Evolutionary conservation across 2,329 filamentous ascomycete genomes (phyloP).

Genomic region (Venturia aucupariae): DNA sequence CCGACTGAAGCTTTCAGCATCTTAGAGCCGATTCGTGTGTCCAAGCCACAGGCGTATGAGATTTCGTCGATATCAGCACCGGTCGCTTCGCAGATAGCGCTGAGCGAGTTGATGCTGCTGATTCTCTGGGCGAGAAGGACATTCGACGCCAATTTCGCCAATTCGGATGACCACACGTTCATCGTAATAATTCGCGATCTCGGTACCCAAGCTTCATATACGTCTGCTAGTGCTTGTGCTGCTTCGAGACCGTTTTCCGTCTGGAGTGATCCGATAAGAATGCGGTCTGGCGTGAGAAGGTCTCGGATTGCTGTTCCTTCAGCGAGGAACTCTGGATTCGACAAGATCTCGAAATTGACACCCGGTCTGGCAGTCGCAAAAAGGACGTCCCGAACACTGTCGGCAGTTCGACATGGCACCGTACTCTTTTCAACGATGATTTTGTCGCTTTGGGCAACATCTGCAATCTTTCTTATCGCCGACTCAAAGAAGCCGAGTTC

Average conservation of each 20-base stretch:
- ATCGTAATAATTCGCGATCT: conserved; percentile 57
- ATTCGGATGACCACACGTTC: conserved; percentile 67
- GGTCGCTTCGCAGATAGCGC: conserved; percentile 66
- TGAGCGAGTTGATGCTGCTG: conserved; percentile 70
- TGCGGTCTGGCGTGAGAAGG: conserved; percentile 59
- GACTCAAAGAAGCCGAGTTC: conserved; percentile 65
- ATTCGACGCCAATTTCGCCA: conserved; percentile 70
- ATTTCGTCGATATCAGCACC: conserved; percentile 67
- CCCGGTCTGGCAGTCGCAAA: conserved; percentile 48
- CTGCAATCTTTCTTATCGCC: conserved; percentile 57
- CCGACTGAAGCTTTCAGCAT: conserved; percentile 64
- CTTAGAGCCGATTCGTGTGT: conserved; percentile 60
- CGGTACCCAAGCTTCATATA: conserved; percentile 66
- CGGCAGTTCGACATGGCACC: conserved; percentile 64
- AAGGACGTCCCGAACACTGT: conserved; percentile 58
- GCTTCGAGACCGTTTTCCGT: conserved; percentile 52
- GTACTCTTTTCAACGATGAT: conserved; percentile 76
- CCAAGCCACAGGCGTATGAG: conserved; percentile 55
- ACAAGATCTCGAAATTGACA: conserved; percentile 65
- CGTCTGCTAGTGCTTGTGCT: conserved; percentile 50
- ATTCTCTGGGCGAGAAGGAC: conserved; percentile 72
- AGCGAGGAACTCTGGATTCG: conserved; percentile 71
- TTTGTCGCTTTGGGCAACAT: conserved; percentile 54
- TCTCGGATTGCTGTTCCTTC: conserved; percentile 67
- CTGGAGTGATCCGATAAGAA: conserved; percentile 62